phyloP scores from a whole-genome alignment of 768 basidiomycete species.

The Hygrocybe punicea region DNA sequence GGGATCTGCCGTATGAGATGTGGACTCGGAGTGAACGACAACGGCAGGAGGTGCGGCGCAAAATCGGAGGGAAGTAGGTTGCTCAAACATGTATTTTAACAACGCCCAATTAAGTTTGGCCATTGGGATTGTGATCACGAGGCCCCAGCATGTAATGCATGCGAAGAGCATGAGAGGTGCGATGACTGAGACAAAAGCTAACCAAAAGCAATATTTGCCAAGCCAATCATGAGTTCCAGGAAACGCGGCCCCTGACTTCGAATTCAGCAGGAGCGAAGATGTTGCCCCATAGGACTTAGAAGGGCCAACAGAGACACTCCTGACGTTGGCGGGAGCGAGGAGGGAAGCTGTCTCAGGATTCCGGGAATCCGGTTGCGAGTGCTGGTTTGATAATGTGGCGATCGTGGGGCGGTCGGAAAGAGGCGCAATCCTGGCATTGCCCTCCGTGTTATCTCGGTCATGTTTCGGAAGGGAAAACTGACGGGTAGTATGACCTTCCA shows the following conservation, averaged over 20 bases:
- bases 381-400: constrained; percentile 32
- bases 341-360: constrained; percentile 51
- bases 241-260: constrained; percentile 32
- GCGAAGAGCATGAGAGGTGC: constrained; percentile 86
- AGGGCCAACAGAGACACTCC: constrained; percentile 35
- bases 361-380: constrained; percentile 44
- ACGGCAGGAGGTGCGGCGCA: constrained; percentile 80
- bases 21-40: constrained; percentile 44
- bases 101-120: constrained; percentile 96
- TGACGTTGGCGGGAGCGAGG: constrained; percentile 26
- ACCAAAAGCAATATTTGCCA: constrained; percentile 80
- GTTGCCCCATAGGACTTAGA: constrained; percentile 73
- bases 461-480: constrained; percentile 27
- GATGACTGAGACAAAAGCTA: constrained; percentile 68
- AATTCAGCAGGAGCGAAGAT: constrained; percentile 29
- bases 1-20: constrained; percentile 23
- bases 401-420: constrained; percentile 45
- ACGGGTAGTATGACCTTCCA: constrained; percentile 40
- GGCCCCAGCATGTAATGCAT: constrained; percentile 90
- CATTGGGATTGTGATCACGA: constrained; percentile 96
- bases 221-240: constrained; percentile 48
- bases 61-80: constrained; percentile 86
- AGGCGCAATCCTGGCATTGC: constrained; percentile 30
- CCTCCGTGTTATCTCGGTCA: constrained; percentile 2
- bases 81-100: constrained; percentile 71